Percentiles rank a stretch among this genome's conserved stretches.
Evolutionary conservation across 352 stramenopile species (phyloP).

Genomic region (Globisporangium iwayamae): DNA sequence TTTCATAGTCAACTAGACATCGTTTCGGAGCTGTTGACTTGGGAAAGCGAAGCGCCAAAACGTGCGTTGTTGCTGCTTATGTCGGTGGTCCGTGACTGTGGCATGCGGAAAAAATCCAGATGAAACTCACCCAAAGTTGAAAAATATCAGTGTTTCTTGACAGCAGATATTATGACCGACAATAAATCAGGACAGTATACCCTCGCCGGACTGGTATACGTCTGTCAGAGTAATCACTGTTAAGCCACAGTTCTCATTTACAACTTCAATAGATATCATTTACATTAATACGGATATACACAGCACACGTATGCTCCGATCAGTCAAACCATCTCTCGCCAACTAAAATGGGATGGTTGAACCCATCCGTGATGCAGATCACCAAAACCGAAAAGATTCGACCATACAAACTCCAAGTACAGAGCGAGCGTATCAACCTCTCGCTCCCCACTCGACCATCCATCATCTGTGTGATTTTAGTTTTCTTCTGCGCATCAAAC

Average conservation of each 20-base stretch:
- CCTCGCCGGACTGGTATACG: too few species aligned
- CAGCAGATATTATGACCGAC: background rate
- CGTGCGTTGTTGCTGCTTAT: background rate
- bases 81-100: background rate
- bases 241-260: too few species aligned
- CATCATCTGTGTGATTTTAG: background rate
- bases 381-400: background rate
- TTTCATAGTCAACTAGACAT: background rate
- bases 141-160: background rate
- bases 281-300: too few species aligned
- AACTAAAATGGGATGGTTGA: background rate
- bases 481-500: background rate
- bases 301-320: too few species aligned
- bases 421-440: background rate
- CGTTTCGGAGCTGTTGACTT: background rate
- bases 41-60: background rate
- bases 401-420: background rate
- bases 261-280: too few species aligned
- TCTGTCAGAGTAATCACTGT: too few species aligned
- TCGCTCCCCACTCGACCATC: too few species aligned
- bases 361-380: background rate
- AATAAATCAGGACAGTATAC: background rate
- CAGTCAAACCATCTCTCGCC: background rate
- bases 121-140: constrained; percentile 2
- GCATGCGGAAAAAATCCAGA: background rate